A percentile compares a stretch with the other conserved stretches of the same genome.
These are phyloP conservation scores for Scolecobasidium constrictum DNA, from an alignment of 2,329 filamentous ascomycete species.

Conservation along the genomic window DNA sequence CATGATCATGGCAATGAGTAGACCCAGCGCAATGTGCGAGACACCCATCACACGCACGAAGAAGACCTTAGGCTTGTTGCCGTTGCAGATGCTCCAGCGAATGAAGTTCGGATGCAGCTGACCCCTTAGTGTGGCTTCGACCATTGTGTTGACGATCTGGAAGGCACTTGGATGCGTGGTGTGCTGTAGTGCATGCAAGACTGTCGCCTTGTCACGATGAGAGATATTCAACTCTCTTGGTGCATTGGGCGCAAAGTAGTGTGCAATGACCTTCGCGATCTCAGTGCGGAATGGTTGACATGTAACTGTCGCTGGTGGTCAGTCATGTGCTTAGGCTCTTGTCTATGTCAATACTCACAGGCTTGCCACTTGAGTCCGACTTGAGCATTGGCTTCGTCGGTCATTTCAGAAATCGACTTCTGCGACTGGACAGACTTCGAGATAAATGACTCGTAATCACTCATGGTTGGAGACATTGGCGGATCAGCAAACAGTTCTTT, in stretches of 20 bases:
- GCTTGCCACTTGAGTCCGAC: constrained; percentile 12
- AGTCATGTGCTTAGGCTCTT: constrained; percentile 6
- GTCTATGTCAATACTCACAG: constrained; percentile 10
- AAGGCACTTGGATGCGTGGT: constrained; percentile 37
- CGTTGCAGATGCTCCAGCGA: constrained; percentile 27
- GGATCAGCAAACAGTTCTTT: constrained; percentile 5
- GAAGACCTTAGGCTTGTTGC: constrained; percentile 23
- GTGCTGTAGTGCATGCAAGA: constrained; percentile 28
- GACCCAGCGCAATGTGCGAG: constrained; percentile 2
- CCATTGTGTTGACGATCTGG: constrained; percentile 26
- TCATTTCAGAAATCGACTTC: constrained; percentile 9
- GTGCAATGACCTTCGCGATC: constrained; percentile 24
- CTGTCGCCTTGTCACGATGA: constrained; percentile 25
- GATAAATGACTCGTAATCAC: constrained; percentile 10
- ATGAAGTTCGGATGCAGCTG: constrained; percentile 31
- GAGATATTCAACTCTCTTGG: constrained; percentile 29
- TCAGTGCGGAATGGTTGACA: constrained; percentile 33
- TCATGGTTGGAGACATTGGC: background rate
- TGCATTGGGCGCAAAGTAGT: constrained; percentile 27
- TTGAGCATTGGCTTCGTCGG: constrained; percentile 10
- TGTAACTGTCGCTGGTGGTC: constrained; percentile 18
- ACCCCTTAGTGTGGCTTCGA: constrained; percentile 26
- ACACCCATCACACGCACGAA: constrained; percentile 19
- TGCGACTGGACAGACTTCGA: constrained; percentile 9
- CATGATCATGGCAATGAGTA: constrained; percentile 22